A percentile compares a stretch with the other conserved stretches of the same genome.
These are phyloP conservation scores for Serendipita sp. DNA, from an alignment of 768 basidiomycete genomes.

Conservation along the genomic window DNA sequence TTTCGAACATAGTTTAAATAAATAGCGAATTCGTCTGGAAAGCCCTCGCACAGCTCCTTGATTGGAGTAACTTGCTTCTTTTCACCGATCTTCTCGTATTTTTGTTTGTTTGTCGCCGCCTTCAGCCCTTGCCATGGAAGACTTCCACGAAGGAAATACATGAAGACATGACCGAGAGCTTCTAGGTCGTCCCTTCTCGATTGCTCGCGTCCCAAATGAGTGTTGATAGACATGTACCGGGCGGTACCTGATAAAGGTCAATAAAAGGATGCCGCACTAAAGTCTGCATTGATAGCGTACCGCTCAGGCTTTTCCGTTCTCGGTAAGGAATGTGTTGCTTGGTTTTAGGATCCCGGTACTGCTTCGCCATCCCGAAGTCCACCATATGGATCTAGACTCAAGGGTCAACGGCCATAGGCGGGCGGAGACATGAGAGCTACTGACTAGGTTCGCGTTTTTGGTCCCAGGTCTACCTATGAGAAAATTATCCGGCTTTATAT, in stretches of 20 bases:
- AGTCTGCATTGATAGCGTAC: neutral
- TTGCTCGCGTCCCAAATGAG: conserved; percentile 90
- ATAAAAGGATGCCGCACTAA: neutral
- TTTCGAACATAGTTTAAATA: conserved; percentile 99
- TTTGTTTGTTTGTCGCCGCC: conserved; percentile 98
- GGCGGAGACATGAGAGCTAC: neutral
- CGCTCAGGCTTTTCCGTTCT: conserved; percentile 86
- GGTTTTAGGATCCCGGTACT: conserved; percentile 97
- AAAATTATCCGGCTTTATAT: conserved; percentile 99
- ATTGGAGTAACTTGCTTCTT: conserved; percentile 99
- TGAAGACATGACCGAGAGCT: conserved; percentile 98
- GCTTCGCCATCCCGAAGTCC: conserved; percentile 99
- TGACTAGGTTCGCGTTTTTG: conserved; percentile 56
- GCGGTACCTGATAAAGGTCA: conserved; percentile 52
- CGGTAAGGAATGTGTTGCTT: conserved; percentile 99
- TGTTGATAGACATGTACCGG: conserved; percentile 99
- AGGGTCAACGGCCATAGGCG: neutral
- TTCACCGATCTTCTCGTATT: conserved; percentile 99
- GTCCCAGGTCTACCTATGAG: conserved; percentile 88
- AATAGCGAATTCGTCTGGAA: conserved; percentile 98
- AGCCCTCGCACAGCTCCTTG: conserved; percentile 91
- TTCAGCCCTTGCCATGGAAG: conserved; percentile 98
- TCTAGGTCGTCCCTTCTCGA: conserved; percentile 93
- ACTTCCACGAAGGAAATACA: conserved; percentile 97
- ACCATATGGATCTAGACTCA: conserved; percentile 33